Conservation (phyloP, 2,329 filamentous ascomycete genomes). For the Teratosphaeria gauchensis region DNA sequence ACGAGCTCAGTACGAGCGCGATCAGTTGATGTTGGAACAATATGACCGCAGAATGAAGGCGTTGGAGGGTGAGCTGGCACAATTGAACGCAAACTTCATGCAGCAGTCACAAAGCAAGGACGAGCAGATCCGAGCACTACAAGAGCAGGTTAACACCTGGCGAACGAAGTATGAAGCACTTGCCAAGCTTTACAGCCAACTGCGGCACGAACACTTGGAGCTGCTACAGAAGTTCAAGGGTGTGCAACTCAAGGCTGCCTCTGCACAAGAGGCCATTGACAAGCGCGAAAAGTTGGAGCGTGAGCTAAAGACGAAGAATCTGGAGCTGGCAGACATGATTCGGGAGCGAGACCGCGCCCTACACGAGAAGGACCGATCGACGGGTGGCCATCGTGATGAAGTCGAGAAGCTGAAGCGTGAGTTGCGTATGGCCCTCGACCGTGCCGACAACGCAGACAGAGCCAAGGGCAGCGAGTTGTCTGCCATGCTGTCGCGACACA, state of each 20-base stretch:
- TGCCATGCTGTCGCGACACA: constrained; percentile 89
- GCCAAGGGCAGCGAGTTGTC: constrained; percentile 93
- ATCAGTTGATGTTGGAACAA: constrained; percentile 93
- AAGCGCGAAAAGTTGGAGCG: constrained; percentile 88
- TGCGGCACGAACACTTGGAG: constrained; percentile 90
- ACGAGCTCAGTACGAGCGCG: constrained; percentile 89
- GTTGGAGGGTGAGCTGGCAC: constrained; percentile 73
- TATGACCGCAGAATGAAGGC: constrained; percentile 91
- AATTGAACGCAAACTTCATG: constrained; percentile 72
- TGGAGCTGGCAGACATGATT: constrained; percentile 98
- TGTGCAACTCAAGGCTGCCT: constrained; percentile 91
- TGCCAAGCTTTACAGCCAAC: constrained; percentile 92
- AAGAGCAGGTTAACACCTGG: constrained; percentile 98
- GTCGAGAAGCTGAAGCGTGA: constrained; percentile 90
- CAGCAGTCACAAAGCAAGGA: constrained; percentile 85
- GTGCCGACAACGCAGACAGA: constrained; percentile 82
- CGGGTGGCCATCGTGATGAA: constrained; percentile 82
- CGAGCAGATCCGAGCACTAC: constrained; percentile 82
- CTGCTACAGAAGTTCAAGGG: constrained; percentile 92
- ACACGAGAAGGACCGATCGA: constrained; percentile 83
- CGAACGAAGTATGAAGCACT: constrained; percentile 92
- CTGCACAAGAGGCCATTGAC: constrained; percentile 93
- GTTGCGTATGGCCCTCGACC: constrained; percentile 81
- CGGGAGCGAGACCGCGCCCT: constrained; percentile 86
- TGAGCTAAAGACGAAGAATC: constrained; percentile 97